A percentile compares a stretch with the other conserved stretches of the same genome.
phyloP scores from a whole-genome alignment of 805 yeast species.

The Schwanniomyces pseudopolymorphus region DNA sequence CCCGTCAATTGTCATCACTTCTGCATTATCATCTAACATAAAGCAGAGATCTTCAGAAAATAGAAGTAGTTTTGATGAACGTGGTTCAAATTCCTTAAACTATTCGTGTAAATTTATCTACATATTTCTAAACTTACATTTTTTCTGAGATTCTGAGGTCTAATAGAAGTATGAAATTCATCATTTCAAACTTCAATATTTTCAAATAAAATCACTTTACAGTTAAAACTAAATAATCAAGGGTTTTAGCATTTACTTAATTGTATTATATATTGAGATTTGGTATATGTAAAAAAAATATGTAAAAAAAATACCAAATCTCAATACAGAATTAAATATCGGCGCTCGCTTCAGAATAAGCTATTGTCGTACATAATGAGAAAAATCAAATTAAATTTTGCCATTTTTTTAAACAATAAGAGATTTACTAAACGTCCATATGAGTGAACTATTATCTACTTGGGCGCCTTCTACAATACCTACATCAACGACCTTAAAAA shows the following conservation, averaged over 20 bases:
- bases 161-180: conserved; percentile 2
- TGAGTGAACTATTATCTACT: neutral
- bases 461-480: conserved; percentile 29
- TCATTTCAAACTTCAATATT: conserved; percentile 3
- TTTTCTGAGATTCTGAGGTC: conserved; percentile 3
- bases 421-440: no score
- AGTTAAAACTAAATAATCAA: conserved; percentile 8
- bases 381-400: neutral
- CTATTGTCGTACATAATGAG: neutral
- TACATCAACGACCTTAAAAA: conserved; percentile 26
- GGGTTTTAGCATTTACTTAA: conserved; percentile 2
- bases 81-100: conserved; percentile 7
- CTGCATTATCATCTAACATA: conserved; percentile 2
- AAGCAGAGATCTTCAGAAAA: conserved; percentile 9
- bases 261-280: no score
- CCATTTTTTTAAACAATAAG: neutral
- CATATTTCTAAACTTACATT: conserved; percentile 4
- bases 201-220: conserved; percentile 7
- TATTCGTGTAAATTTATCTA: conserved; percentile 9
- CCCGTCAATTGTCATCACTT: neutral
- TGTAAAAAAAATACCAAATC: no score
- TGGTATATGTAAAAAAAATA: no score
- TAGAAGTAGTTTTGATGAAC: conserved; percentile 3
- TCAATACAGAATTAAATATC: neutral
- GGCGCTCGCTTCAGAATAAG: neutral